phyloP scores from a whole-genome alignment of 2,329 filamentous ascomycete species.

The Orbilia brochopaga region DNA sequence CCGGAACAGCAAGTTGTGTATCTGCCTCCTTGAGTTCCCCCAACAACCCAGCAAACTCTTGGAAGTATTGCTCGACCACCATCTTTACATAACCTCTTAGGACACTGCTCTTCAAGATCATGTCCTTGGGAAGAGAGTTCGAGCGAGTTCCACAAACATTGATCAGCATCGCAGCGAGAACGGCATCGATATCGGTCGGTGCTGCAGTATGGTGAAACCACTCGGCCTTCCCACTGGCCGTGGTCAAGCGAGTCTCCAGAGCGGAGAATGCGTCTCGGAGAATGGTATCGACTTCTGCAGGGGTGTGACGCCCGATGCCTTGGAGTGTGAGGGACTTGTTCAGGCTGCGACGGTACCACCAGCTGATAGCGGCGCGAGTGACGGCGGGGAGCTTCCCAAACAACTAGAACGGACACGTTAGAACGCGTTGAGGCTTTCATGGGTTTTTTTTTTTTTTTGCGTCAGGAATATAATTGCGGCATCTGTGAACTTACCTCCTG shows the following conservation, averaged over 20 bases:
- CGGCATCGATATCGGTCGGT: slow-evolving; percentile 38
- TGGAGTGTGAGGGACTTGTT: slow-evolving; percentile 21
- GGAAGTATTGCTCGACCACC: slow-evolving; percentile 36
- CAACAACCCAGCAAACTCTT: slow-evolving; percentile 20
- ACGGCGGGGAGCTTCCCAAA: slow-evolving; percentile 40
- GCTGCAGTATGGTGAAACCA: slow-evolving; percentile 41
- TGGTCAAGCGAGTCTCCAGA: slow-evolving; percentile 33
- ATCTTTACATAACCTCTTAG: slow-evolving; percentile 34
- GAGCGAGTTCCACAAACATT: slow-evolving; percentile 31
- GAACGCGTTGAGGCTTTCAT: no score
- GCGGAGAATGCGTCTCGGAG: slow-evolving; percentile 33
- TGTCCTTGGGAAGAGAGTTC: slow-evolving; percentile 34
- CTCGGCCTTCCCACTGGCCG: slow-evolving; percentile 4
- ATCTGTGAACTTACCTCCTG: slow-evolving; percentile 16
- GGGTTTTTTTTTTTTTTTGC: no score
- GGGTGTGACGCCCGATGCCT: slow-evolving; percentile 44
- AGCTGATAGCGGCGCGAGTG: slow-evolving; percentile 31
- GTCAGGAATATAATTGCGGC: no score
- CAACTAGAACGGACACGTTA: slow-evolving; percentile 8
- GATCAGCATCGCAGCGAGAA: slow-evolving; percentile 32
- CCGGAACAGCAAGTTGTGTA: neutral
- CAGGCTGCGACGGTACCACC: slow-evolving; percentile 42
- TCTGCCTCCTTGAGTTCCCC: slow-evolving; percentile 29
- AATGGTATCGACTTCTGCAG: slow-evolving; percentile 32
- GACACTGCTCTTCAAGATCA: slow-evolving; percentile 23